A percentile compares a stretch with the other conserved stretches of the same genome.
Evolutionary conservation across 192 early-diverging fungal species (phyloP).

Genomic region (Coemansia furcata): DNA sequence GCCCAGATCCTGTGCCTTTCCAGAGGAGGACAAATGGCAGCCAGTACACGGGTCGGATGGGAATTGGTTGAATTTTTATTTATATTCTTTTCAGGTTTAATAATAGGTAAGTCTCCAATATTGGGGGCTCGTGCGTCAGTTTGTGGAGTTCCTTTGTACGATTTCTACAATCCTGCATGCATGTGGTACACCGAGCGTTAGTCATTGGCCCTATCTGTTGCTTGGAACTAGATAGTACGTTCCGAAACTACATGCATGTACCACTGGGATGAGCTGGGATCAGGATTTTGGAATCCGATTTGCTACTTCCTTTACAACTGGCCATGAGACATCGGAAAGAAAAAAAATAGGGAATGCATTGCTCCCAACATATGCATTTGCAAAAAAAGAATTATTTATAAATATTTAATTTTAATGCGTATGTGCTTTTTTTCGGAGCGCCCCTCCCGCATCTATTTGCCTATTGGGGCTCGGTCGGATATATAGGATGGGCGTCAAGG

Average conservation of each 20-base stretch:
- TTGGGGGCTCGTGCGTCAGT: not conserved
- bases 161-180: not conserved
- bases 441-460: not conserved
- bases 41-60: not conserved
- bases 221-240: not conserved
- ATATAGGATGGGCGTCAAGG: slow-evolving; percentile 57
- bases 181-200: not conserved
- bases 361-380: not conserved
- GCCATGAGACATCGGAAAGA: not conserved
- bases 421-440: not conserved
- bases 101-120: not conserved
- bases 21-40: not conserved
- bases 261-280: not conserved
- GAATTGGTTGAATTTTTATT: not conserved
- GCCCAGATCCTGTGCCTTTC: not conserved
- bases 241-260: not conserved
- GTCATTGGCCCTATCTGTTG: slow-evolving; percentile 2
- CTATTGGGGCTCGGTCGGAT: not conserved
- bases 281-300: not conserved
- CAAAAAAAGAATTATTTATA: not conserved
- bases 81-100: not conserved
- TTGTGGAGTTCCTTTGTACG: not conserved
- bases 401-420: not conserved
- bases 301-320: not conserved
- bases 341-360: not conserved